These are phyloP conservation scores for Chlamydomonas sp. DNA, from an alignment of 139 green algal genomes.

Conservation along the genomic window DNA sequence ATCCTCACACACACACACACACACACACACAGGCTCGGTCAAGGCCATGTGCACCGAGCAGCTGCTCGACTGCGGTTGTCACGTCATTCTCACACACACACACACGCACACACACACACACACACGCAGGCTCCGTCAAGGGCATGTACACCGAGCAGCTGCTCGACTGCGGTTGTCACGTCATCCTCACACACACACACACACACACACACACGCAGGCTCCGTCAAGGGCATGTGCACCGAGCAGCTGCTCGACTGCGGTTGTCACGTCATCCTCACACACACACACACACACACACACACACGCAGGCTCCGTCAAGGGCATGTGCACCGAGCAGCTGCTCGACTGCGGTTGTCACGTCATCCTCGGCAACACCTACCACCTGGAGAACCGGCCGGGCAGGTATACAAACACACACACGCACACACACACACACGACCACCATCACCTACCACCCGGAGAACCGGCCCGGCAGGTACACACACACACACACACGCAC, in stretches of 20 bases:
- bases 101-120: neutral
- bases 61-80: neutral
- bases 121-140: slow-evolving; percentile 22
- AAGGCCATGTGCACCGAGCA: neutral
- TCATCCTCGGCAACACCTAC: slow-evolving; percentile 97
- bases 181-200: neutral
- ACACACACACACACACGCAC: no score
- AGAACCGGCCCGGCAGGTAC: neutral
- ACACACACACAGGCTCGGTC: neutral
- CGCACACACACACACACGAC: no score
- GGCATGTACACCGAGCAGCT: neutral
- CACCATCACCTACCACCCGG: no score
- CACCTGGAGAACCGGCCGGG: slow-evolving; percentile 64
- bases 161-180: neutral
- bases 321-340: slow-evolving; percentile 65
- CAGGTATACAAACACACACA: no score
- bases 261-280: neutral
- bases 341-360: slow-evolving; percentile 71
- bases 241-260: neutral
- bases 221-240: neutral
- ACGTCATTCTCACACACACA: neutral
- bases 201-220: neutral
- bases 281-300: neutral
- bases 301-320: neutral
- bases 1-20: neutral